phyloP scores from a whole-genome alignment of 306 rosid species.

The Oemleria cerasiformis region DNA sequence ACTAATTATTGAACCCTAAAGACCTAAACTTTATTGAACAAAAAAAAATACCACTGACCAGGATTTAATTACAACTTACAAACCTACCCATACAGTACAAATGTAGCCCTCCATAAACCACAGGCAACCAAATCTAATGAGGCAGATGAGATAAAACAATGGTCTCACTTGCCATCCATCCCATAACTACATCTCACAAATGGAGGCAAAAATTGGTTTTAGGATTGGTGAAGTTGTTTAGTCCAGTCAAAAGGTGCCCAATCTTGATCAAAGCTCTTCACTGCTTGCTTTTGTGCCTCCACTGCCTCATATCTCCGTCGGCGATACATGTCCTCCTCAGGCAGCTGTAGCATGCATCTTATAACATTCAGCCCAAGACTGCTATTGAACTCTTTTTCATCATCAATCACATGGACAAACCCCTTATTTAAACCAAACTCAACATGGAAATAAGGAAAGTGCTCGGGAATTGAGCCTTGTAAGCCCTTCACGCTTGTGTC shows the following conservation, averaged over 20 bases:
- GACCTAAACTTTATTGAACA: too few species aligned
- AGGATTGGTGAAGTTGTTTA: constrained; percentile 49
- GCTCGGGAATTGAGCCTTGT: constrained; percentile 70
- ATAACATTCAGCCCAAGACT: constrained; percentile 72
- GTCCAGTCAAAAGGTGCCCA: constrained; percentile 90
- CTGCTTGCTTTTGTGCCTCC: constrained; percentile 72
- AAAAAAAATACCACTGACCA: too few species aligned
- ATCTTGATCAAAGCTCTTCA: constrained; percentile 48
- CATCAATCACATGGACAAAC: constrained; percentile 84
- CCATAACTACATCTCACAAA: too few species aligned
- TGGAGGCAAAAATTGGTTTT: background rate
- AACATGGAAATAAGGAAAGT: constrained; percentile 80
- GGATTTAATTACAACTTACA: too few species aligned
- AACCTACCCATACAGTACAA: too few species aligned
- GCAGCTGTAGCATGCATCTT: constrained; percentile 71
- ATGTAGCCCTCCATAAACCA: too few species aligned
- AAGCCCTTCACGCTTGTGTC: constrained; percentile 77
- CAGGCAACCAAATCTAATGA: too few species aligned
- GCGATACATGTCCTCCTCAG: constrained; percentile 84
- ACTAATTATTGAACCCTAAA: too few species aligned
- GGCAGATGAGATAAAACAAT: too few species aligned
- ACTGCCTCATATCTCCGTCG: constrained; percentile 46
- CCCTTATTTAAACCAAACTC: constrained; percentile 80
- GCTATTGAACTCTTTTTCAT: constrained; percentile 64
- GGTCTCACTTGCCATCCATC: too few species aligned